Evolutionary conservation across 108 stramenopile genomes (phyloP).

Genomic region (Cyclotella sp.): DNA sequence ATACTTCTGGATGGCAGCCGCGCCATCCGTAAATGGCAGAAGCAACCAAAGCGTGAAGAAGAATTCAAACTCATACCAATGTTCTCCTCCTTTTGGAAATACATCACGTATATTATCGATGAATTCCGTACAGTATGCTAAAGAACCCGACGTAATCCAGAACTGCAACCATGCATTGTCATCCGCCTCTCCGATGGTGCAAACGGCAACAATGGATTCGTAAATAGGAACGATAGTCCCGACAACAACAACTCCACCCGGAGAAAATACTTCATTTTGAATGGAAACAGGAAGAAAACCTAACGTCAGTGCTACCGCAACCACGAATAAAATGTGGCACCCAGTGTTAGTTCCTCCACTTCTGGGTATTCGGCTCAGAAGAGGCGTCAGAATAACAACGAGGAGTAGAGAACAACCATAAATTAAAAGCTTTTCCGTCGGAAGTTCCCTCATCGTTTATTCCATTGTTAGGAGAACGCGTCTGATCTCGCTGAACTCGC

Average conservation of each 20-base stretch:
- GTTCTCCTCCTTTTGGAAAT: slow-evolving; percentile 42
- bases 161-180: slow-evolving; percentile 56
- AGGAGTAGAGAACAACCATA: slow-evolving; percentile 38
- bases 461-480: background rate
- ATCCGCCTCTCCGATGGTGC: slow-evolving; percentile 51
- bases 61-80: slow-evolving; percentile 68
- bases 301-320: slow-evolving; percentile 10
- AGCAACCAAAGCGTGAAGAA: slow-evolving; percentile 58
- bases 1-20: slow-evolving; percentile 47
- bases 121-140: slow-evolving; percentile 51
- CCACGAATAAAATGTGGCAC: slow-evolving; percentile 38
- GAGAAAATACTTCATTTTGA: slow-evolving; percentile 57
- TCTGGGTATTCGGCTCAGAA: slow-evolving; percentile 37
- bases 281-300: slow-evolving; percentile 48
- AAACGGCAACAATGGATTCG: slow-evolving; percentile 46
- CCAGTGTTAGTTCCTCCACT: slow-evolving; percentile 32
- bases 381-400: slow-evolving; percentile 6
- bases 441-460: slow-evolving; percentile 39
- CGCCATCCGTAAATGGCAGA: slow-evolving; percentile 61
- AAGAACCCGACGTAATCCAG: slow-evolving; percentile 22
- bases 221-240: slow-evolving; percentile 50
- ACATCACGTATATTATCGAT: slow-evolving; percentile 41
- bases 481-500: background rate
- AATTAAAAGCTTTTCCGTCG: slow-evolving; percentile 37
- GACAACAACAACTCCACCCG: slow-evolving; percentile 43